phyloP scores from a whole-genome alignment of 1,139 yeast species.

The Nakaseomyces delphensis region DNA sequence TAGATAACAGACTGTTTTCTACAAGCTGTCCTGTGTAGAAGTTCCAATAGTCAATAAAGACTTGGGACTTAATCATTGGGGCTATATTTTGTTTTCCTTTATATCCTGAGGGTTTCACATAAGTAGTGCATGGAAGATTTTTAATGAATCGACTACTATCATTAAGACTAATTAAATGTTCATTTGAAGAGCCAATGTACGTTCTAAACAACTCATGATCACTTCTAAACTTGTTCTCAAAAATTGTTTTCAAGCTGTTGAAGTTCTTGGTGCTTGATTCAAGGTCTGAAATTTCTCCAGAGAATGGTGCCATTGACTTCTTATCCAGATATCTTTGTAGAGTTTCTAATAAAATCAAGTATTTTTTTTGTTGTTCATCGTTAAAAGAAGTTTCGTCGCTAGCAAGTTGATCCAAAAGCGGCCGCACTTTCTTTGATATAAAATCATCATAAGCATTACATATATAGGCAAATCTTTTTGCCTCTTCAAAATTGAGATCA shows the following conservation, averaged over 20 bases:
- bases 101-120: neutral
- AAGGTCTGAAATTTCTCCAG: constrained; percentile 85
- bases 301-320: constrained; percentile 29
- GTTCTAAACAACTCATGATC: neutral
- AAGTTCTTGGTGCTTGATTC: constrained; percentile 64
- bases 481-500: constrained; percentile 66
- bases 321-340: neutral
- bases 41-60: neutral
- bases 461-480: constrained; percentile 41
- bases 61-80: neutral
- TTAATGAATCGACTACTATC: neutral
- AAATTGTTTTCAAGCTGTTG: constrained; percentile 48
- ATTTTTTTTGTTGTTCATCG: neutral
- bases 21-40: neutral
- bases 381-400: constrained; percentile 43
- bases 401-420: constrained; percentile 66
- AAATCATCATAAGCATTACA: neutral
- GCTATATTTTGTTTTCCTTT: neutral
- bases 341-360: neutral
- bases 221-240: constrained; percentile 27
- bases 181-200: neutral
- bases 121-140: neutral
- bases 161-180: neutral
- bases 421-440: constrained; percentile 16
- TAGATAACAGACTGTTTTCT: neutral